Conservation (phyloP, 208 protist species). For the Leishmania arabica region DNA sequence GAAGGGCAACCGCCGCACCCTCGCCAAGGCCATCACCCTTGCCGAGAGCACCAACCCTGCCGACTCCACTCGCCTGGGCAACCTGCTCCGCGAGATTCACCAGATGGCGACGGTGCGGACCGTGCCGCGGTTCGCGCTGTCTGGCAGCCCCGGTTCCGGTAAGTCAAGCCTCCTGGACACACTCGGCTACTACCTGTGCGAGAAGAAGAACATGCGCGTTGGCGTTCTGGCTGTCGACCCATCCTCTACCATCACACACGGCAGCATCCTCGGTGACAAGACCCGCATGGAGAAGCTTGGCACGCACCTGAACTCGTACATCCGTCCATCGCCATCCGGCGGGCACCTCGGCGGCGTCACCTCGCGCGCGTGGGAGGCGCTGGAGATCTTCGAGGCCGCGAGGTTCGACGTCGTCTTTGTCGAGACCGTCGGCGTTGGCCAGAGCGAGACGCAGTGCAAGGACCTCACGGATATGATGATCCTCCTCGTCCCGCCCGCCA, state of each 20-base stretch:
- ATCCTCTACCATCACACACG: slow-evolving; percentile 82
- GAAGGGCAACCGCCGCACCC: slow-evolving; percentile 46
- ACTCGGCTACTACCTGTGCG: slow-evolving; percentile 62
- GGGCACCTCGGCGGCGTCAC: slow-evolving; percentile 94
- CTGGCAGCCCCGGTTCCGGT: slow-evolving; percentile 94
- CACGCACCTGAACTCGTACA: slow-evolving; percentile 80
- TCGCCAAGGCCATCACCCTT: slow-evolving; percentile 77
- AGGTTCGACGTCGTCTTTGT: slow-evolving; percentile 94
- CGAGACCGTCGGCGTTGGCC: slow-evolving; percentile 97
- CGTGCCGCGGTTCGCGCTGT: slow-evolving; percentile 87
- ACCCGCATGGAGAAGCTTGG: slow-evolving; percentile 94
- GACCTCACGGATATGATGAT: slow-evolving; percentile 93
- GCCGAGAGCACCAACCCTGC: slow-evolving; percentile 49
- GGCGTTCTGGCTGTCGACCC: slow-evolving; percentile 95
- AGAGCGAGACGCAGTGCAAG: slow-evolving; percentile 84
- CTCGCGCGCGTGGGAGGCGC: slow-evolving; percentile 87
- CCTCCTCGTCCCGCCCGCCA: slow-evolving; percentile 91
- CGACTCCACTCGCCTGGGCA: slow-evolving; percentile 33
- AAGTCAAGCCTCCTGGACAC: slow-evolving; percentile 96
- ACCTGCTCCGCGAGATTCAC: slow-evolving; percentile 48
- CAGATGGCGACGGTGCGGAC: slow-evolving; percentile 28
- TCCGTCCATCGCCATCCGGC: slow-evolving; percentile 90
- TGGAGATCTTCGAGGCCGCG: slow-evolving; percentile 91
- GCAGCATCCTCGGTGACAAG: slow-evolving; percentile 96
- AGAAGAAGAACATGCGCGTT: slow-evolving; percentile 44